Base-by-base conservation (phyloP, 108 stramenopile species). In the Conticribra weissflogii region DNA sequence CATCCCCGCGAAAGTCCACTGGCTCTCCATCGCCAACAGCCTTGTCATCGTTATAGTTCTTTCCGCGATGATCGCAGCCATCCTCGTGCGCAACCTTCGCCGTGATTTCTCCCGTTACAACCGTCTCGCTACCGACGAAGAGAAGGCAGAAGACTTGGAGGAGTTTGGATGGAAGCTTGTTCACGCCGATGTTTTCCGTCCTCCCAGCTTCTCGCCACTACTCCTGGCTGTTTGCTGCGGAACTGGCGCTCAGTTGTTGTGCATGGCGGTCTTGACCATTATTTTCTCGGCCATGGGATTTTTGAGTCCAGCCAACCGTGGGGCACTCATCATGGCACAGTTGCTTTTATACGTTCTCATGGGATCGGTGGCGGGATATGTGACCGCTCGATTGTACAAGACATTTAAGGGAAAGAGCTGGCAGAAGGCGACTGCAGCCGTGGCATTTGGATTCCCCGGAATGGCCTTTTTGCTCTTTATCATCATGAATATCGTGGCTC, bases 91-190 rank as follows among this genome's bases (percentile, higher is more conserved):
- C 22, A 96, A 96, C 63, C 76, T 99, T 18, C 78, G 86, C 27
- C 82, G 92, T 29, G 97, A 97, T 83, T 85, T 93, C 21, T 64
- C 65, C 32, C 79, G 93, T 17, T 97, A 97, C 90, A 96, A 94
- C 71, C 85, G 86, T 23, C 54, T 97, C 18, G 84, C 93, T 3
- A 86, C 93, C 16, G 97, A 97, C 63, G 98, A 99, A 86, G 97
- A 97, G 67, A 88, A 93, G 82, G 94, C 92, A 4, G 96, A 96
- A 60, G 94, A 94, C 50, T 68, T 96, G 81, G 99, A 99, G 74
- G 99, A 98, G 83, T 89, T 87, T 55, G 99, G 99, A 47, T 99
- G 99, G 99, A 97, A 97, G 70, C 65, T 97, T 51, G 93, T 97
- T n/a, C 97, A 97, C 71, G 97, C 94, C 18, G 98, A 98, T 82